Evolutionary conservation across 78 protist genomes (phyloP).

Genomic region (Dictyostelium purpureum): DNA sequence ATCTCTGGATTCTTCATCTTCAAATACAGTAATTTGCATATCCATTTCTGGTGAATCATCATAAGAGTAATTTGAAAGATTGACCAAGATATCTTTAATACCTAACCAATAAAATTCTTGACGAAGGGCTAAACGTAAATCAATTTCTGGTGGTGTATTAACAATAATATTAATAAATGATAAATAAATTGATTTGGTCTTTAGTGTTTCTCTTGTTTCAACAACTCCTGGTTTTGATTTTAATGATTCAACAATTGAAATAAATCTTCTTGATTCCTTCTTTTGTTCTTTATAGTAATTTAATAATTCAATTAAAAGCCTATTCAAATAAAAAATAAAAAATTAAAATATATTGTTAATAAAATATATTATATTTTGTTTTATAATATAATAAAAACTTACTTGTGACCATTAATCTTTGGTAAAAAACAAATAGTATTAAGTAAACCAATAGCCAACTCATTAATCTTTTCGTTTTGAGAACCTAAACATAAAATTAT

Average conservation of each 20-base stretch:
- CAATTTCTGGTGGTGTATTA: constrained; percentile 68
- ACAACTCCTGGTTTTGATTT: constrained; percentile 19
- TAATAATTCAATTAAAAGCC: constrained; percentile 33
- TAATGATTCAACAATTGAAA: constrained; percentile 47
- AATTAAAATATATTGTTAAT: background rate
- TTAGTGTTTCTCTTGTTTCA: constrained; percentile 42
- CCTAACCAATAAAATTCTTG: constrained; percentile 80
- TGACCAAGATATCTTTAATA: constrained; percentile 52
- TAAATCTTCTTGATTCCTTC: constrained; percentile 47
- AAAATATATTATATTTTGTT: background rate
- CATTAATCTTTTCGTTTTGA: constrained; percentile 52
- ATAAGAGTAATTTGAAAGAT: constrained; percentile 39
- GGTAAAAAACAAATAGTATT: constrained; percentile 32
- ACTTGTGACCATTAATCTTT: constrained; percentile 47
- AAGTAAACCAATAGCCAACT: constrained; percentile 60
- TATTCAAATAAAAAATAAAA: background rate
- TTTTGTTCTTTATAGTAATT: constrained; percentile 29
- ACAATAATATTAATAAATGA: constrained; percentile 65
- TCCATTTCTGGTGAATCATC: constrained; percentile 72
- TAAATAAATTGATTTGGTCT: constrained; percentile 63
- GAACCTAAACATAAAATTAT: constrained; percentile 56
- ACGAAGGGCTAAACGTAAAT: constrained; percentile 48
- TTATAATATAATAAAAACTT: background rate
- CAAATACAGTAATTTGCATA: constrained; percentile 73
- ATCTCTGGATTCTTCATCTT: constrained; percentile 66